Evolutionary conservation across 2,329 filamentous ascomycete species (phyloP), one percentile per base, ranked within the genome.

Genomic region (Fusarium sulawesiense): DNA sequence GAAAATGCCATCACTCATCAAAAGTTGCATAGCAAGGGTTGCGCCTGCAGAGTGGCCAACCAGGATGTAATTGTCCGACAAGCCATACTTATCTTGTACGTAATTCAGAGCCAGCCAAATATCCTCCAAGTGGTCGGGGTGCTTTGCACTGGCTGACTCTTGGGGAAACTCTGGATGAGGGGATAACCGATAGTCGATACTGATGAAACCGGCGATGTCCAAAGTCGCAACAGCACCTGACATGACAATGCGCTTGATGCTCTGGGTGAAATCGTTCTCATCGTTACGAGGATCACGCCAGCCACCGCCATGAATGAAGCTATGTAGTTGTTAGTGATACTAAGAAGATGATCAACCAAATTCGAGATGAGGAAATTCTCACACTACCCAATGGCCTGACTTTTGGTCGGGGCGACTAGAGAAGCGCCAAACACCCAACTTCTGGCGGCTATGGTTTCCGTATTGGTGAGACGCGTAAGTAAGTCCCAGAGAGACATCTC

Each of bases 1-100:
- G 20, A 80, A 65, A 50, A 80, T 73, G 18, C 68, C 66, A 41
- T 79, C 74, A 46, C 80, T 80, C 84, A 86, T 86, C 32, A 87
- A 78, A 14, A 87, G 77, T 78, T 93, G 91, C 57, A 89, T 84
- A 1, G 87, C 85, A 42, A 94, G 78, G 7, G 87, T 89, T 4
- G 87, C 89, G 49, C 89, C 89, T 62, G 87, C 89, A 6, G 86
- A 89, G 75, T 92, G 89, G 0, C 89, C 89, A 6, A 87, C 78
- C 23, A 91, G 82, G 6, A 91, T 76, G 77, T 89, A 90, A 59
- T 80, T 79, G 34, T 76, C 78, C n/a, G 71, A 75, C 41, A 89
- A 81, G 10, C 77, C 76, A 71, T 87, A 85, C 18, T 81, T 77
- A 11, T 78, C 70, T 61, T 83, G 79, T 11, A 90, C 77, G 56